Conservation (phyloP, 1,284 basidiomycete species). For the Apiotrichum brassicae region DNA sequence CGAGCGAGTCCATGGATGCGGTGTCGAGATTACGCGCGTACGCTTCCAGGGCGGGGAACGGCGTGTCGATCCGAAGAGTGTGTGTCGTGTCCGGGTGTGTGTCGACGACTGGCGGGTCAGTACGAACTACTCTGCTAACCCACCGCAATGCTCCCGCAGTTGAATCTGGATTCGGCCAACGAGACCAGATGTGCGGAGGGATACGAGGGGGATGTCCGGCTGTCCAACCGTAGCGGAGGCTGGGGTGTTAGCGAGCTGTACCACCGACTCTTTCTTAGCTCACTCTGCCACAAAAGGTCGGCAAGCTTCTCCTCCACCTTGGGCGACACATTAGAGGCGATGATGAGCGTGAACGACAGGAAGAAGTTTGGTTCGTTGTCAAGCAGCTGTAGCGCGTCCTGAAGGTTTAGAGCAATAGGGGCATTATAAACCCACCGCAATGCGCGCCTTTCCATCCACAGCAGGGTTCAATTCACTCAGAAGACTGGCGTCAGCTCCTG, state of each 20-base stretch:
- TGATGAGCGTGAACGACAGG: conserved; percentile 65
- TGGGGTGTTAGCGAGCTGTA: conserved; percentile 15
- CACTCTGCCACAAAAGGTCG: conserved; percentile 59
- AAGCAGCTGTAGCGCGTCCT: conserved; percentile 57
- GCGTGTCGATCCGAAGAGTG: conserved; percentile 79
- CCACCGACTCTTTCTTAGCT: conserved; percentile 5
- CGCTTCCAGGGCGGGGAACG: conserved; percentile 73
- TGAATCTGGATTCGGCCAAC: conserved; percentile 82
- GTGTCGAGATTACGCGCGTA: conserved; percentile 69
- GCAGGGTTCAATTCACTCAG: conserved; percentile 82
- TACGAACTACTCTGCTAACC: conserved; percentile 35
- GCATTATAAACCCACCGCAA: conserved; percentile 48
- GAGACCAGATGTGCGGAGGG: conserved; percentile 77
- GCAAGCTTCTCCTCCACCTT: conserved; percentile 57
- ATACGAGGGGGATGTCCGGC: conserved; percentile 60
- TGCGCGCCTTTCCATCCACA: conserved; percentile 66
- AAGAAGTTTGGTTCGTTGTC: conserved; percentile 53
- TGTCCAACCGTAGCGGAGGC: conserved; percentile 30
- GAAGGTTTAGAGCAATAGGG: background rate
- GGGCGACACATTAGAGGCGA: conserved; percentile 70
- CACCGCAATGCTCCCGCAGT: conserved; percentile 75
- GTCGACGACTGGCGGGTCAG: conserved; percentile 64
- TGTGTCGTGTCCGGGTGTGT: conserved; percentile 80
- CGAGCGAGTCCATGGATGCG: conserved; percentile 68
- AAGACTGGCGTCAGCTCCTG: conserved; percentile 38